Evolutionary conservation across 805 yeast species (phyloP).

Genomic region (Lachancea dasiensis): DNA sequence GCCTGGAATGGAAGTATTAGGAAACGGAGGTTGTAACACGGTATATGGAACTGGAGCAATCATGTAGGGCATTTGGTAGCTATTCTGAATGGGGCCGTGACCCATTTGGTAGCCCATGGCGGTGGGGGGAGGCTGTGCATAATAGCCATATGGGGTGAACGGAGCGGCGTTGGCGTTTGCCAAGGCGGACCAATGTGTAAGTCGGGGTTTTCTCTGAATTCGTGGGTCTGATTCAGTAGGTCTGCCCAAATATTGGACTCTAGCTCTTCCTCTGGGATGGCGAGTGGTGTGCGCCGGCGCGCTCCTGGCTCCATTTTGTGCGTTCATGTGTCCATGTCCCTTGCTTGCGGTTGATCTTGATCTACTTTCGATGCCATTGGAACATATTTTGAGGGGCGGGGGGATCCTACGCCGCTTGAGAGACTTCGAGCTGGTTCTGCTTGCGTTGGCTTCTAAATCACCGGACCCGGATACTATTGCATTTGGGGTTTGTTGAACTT

Average conservation of each 20-base stretch:
- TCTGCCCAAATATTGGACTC: slow-evolving; percentile 28
- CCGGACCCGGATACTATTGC: slow-evolving; percentile 1
- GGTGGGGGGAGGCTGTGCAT: slow-evolving; percentile 2
- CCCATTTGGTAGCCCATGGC: slow-evolving; percentile 7
- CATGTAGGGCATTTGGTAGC: slow-evolving; percentile 1
- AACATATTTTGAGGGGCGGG: slow-evolving; percentile 19
- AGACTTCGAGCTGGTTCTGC: slow-evolving; percentile 12
- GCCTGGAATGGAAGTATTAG: background rate
- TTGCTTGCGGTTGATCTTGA: background rate
- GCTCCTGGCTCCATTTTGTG: slow-evolving; percentile 15
- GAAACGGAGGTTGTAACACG: slow-evolving; percentile 3
- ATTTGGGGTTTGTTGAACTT: slow-evolving; percentile 1
- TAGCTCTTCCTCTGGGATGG: slow-evolving; percentile 23
- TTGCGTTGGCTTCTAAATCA: background rate
- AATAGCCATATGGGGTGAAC: slow-evolving; percentile 6
- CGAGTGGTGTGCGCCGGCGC: slow-evolving; percentile 24
- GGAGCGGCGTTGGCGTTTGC: slow-evolving; percentile 3
- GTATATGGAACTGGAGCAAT: slow-evolving; percentile 7
- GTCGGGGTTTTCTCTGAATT: background rate
- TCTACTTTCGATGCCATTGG: background rate
- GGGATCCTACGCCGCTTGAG: slow-evolving; percentile 26
- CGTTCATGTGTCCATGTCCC: background rate
- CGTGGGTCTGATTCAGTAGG: background rate
- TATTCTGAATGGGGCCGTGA: slow-evolving; percentile 1
- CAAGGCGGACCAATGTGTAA: slow-evolving; percentile 1